Evolutionary conservation across 352 stramenopile species (phyloP).

Genomic region (Nothophytophthora sp.): DNA sequence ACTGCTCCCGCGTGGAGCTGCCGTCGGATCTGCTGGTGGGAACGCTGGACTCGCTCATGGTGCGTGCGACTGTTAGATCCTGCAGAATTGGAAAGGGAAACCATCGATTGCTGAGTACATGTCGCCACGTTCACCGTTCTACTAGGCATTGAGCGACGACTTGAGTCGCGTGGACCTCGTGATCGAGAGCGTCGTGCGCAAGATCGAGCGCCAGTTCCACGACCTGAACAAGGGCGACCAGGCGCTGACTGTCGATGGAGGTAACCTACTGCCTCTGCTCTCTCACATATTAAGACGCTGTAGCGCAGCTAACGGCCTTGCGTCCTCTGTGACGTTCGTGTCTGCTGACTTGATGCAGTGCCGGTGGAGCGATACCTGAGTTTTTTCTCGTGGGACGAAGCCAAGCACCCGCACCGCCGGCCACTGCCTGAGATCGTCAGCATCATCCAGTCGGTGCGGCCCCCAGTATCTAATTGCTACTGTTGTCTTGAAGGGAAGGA

Average conservation of each 20-base stretch:
- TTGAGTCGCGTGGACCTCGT: slow-evolving; percentile 95
- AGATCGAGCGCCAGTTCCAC: slow-evolving; percentile 96
- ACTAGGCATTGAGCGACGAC: slow-evolving; percentile 89
- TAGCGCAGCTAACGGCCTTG: no score
- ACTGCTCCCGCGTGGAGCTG: slow-evolving; percentile 89
- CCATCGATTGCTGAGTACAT: no score
- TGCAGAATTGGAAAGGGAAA: no score
- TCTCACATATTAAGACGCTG: no score
- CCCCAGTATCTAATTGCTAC: no score
- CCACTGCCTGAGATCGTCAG: slow-evolving; percentile 96
- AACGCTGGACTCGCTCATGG: slow-evolving; percentile 98
- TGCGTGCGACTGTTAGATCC: slow-evolving; percentile 9
- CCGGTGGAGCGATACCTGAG: slow-evolving; percentile 95
- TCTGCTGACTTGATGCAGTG: slow-evolving; percentile 41
- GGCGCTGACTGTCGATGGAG: slow-evolving; percentile 82
- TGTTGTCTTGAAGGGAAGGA: background rate
- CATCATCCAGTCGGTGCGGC: slow-evolving; percentile 92
- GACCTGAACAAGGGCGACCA: slow-evolving; percentile 93
- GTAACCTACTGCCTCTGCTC: no score
- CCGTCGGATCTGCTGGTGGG: slow-evolving; percentile 95
- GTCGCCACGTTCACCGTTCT: background rate
- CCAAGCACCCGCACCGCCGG: slow-evolving; percentile 96
- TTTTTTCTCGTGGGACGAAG: slow-evolving; percentile 98
- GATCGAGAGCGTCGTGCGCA: slow-evolving; percentile 95
- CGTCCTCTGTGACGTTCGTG: background rate